A percentile compares a stretch with the other conserved stretches of the same genome.
Conservation (phyloP, 768 basidiomycete genomes). For the Serendipita sp. region DNA sequence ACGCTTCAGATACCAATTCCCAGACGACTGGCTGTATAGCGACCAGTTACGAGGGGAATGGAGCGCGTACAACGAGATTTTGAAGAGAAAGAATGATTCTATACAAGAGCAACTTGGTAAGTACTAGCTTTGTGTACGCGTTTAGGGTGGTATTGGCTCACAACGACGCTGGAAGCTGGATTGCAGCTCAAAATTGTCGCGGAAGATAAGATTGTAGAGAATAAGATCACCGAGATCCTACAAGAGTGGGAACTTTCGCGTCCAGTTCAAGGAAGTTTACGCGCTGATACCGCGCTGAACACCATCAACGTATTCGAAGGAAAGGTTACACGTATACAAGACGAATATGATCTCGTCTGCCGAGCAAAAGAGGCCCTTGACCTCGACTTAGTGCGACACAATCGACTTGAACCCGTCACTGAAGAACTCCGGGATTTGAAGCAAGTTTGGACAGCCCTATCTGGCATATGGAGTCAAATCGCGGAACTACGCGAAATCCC, state of each 20-base stretch:
- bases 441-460: slow-evolving; percentile 96
- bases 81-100: slow-evolving; percentile 94
- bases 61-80: slow-evolving; percentile 95
- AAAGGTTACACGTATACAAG: slow-evolving; percentile 73
- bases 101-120: slow-evolving; percentile 95
- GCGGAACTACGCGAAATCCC: slow-evolving; percentile 70
- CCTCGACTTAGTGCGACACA: slow-evolving; percentile 77
- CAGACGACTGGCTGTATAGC: slow-evolving; percentile 94
- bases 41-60: slow-evolving; percentile 96
- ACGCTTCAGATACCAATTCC: slow-evolving; percentile 91
- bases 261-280: slow-evolving; percentile 91
- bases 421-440: slow-evolving; percentile 94
- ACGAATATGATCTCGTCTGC: slow-evolving; percentile 90
- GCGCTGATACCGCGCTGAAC: slow-evolving; percentile 91
- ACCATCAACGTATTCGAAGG: slow-evolving; percentile 91
- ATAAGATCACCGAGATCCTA: slow-evolving; percentile 82
- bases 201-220: slow-evolving; percentile 94
- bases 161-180: slow-evolving; percentile 43
- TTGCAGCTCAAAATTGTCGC: slow-evolving; percentile 99
- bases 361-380: slow-evolving; percentile 94
- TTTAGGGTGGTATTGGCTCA: not conserved
- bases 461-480: slow-evolving; percentile 92
- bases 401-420: slow-evolving; percentile 81
- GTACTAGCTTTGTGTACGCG: slow-evolving; percentile 15
- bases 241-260: slow-evolving; percentile 91